These are phyloP conservation scores for Oryza longistaminata DNA, from an alignment of 176 grass and related monocot species.

Conservation along the genomic window DNA sequence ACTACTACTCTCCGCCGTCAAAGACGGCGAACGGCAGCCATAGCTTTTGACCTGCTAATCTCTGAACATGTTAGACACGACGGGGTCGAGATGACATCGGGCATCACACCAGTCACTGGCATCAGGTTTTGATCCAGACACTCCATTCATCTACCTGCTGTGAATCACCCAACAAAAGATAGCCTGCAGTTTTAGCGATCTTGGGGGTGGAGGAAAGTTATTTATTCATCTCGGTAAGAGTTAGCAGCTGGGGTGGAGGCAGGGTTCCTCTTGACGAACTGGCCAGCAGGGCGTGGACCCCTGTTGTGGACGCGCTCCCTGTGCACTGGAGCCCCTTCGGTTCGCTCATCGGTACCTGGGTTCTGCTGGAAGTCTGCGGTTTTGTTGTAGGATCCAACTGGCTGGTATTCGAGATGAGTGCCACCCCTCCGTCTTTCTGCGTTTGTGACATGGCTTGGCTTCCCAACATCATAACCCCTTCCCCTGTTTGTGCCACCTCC, in stretches of 20 bases:
- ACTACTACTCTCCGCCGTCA: slow-evolving; percentile 9
- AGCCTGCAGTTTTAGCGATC: slow-evolving; percentile 8
- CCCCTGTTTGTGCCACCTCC: slow-evolving; percentile 52
- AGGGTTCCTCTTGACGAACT: slow-evolving; percentile 48
- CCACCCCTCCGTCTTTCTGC: slow-evolving; percentile 48
- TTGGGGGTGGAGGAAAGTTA: slow-evolving; percentile 14
- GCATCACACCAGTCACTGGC: not conserved
- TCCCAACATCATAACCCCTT: slow-evolving; percentile 52
- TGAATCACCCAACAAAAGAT: not conserved
- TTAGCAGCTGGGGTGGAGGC: not conserved
- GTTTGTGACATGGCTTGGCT: slow-evolving; percentile 40
- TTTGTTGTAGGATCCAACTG: slow-evolving; percentile 52
- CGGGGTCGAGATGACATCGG: not conserved
- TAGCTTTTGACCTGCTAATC: slow-evolving; percentile 31
- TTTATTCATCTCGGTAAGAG: slow-evolving; percentile 54
- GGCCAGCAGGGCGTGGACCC: slow-evolving; percentile 23
- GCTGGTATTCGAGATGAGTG: slow-evolving; percentile 66
- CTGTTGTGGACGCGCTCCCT: slow-evolving; percentile 41
- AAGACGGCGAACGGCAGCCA: not conserved
- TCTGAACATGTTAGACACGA: slow-evolving; percentile 22
- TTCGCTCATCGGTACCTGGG: slow-evolving; percentile 30
- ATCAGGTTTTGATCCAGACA: not conserved
- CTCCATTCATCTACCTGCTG: slow-evolving; percentile 23
- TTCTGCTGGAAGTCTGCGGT: slow-evolving; percentile 44
- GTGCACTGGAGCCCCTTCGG: slow-evolving; percentile 23